phyloP scores from a whole-genome alignment of 208 protist species.

The Novymonas esmeraldas region DNA sequence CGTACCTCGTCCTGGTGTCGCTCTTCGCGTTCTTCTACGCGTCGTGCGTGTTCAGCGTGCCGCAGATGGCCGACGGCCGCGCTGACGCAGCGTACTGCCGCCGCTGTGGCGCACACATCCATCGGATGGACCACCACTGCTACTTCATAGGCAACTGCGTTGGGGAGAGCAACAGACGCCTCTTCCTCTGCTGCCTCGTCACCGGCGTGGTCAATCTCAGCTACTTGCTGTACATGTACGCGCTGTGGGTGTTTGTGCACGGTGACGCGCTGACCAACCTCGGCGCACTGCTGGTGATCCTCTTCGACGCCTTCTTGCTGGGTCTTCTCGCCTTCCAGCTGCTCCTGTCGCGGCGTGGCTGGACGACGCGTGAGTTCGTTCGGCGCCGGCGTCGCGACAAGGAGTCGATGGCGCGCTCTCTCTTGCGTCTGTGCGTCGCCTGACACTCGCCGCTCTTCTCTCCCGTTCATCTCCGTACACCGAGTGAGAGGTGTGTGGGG shows the following conservation, averaged over 20 bases:
- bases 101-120: constrained; percentile 41
- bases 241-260: constrained; percentile 38
- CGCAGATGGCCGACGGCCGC: constrained; percentile 19
- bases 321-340: constrained; percentile 43
- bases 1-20: constrained; percentile 33
- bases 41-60: constrained; percentile 47
- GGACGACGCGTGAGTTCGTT: constrained; percentile 42
- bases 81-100: constrained; percentile 34
- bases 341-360: constrained; percentile 24
- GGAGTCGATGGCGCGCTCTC: not conserved
- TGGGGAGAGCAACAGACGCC: constrained; percentile 33
- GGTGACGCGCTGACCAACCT: constrained; percentile 30
- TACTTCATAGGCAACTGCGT: constrained; percentile 76
- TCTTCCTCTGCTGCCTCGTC: constrained; percentile 45
- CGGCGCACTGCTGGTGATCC: constrained; percentile 43
- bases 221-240: constrained; percentile 44
- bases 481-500: no score
- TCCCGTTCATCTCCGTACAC: not conserved
- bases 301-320: constrained; percentile 29
- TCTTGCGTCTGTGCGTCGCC: constrained; percentile 3
- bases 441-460: not conserved
- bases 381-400: constrained; percentile 13
- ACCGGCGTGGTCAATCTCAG: constrained; percentile 46
- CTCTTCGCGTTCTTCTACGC: constrained; percentile 40
- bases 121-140: constrained; percentile 66